phyloP scores from a whole-genome alignment of 345 rosid species.

The Garcia nutans region DNA sequence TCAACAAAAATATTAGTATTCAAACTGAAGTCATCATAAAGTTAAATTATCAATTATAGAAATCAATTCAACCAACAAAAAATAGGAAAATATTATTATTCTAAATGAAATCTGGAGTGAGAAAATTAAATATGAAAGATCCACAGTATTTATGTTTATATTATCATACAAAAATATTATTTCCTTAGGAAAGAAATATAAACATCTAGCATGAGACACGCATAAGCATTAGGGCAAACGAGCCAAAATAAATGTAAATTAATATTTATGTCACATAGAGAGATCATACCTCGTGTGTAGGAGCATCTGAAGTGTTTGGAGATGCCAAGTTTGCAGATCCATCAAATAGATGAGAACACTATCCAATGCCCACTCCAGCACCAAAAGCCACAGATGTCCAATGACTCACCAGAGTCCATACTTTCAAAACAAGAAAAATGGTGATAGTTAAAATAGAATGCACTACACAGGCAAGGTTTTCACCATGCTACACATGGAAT shows the following conservation, averaged over 20 bases:
- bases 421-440: not conserved
- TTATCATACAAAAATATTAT: not conserved
- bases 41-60: not conserved
- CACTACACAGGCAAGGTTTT: not conserved
- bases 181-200: not conserved
- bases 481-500: too few relatives aligned
- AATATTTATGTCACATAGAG: not conserved
- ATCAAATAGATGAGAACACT: slow-evolving; percentile 61
- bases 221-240: not conserved
- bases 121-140: not conserved
- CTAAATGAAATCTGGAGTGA: not conserved
- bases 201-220: not conserved
- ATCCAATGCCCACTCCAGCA: slow-evolving; percentile 92
- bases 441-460: not conserved
- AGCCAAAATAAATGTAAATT: not conserved
- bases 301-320: slow-evolving; percentile 38
- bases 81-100: not conserved
- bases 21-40: not conserved
- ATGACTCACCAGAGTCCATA: slow-evolving; percentile 84
- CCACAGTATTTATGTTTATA: not conserved
- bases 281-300: slow-evolving; percentile 51
- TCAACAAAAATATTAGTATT: too few relatives aligned
- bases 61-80: not conserved
- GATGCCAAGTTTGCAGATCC: slow-evolving; percentile 46
- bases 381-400: slow-evolving; percentile 94